Percentiles rank a stretch among this genome's conserved stretches.
phyloP scores from a whole-genome alignment of 768 basidiomycete species.

The Hericium alpestre region DNA sequence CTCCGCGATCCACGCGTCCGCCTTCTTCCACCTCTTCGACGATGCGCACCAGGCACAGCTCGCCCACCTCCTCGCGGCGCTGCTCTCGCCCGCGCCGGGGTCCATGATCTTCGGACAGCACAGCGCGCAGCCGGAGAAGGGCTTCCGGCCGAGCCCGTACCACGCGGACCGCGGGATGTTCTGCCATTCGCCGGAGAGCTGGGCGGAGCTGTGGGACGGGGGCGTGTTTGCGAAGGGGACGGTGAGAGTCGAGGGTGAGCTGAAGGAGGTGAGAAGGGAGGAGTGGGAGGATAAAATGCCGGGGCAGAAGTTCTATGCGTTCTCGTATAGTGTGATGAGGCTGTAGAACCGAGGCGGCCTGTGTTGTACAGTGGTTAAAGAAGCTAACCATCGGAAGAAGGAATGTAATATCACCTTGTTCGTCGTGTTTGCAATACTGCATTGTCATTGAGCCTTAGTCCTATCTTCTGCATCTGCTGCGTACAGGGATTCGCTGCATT shows the following conservation, averaged over 20 bases:
- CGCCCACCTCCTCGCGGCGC: slow-evolving; percentile 28
- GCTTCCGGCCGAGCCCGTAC: slow-evolving; percentile 6
- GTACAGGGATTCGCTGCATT: too few relatives aligned
- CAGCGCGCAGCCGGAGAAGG: slow-evolving; percentile 22
- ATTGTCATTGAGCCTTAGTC: too few relatives aligned
- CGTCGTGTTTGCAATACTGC: too few relatives aligned
- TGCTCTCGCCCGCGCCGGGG: slow-evolving; percentile 34
- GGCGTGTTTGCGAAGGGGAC: slow-evolving; percentile 25
- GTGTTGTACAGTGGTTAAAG: too few relatives aligned
- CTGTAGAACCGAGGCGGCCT: too few relatives aligned
- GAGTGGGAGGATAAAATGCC: background rate
- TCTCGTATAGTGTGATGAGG: too few relatives aligned
- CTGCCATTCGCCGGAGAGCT: slow-evolving; percentile 25
- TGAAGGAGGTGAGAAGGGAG: background rate
- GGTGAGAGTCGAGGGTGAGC: background rate
- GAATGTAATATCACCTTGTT: too few relatives aligned
- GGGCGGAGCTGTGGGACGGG: slow-evolving; percentile 28
- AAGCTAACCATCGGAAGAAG: too few relatives aligned
- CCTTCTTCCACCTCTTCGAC: slow-evolving; percentile 42
- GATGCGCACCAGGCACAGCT: slow-evolving; percentile 30
- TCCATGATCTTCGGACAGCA: slow-evolving; percentile 38
- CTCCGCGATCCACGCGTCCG: slow-evolving; percentile 37
- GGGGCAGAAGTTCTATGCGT: too few relatives aligned
- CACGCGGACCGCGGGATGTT: slow-evolving; percentile 14
- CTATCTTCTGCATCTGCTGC: too few relatives aligned